Conservation (phyloP, 1,284 basidiomycete genomes). For the Pseudozyma thailandica region DNA sequence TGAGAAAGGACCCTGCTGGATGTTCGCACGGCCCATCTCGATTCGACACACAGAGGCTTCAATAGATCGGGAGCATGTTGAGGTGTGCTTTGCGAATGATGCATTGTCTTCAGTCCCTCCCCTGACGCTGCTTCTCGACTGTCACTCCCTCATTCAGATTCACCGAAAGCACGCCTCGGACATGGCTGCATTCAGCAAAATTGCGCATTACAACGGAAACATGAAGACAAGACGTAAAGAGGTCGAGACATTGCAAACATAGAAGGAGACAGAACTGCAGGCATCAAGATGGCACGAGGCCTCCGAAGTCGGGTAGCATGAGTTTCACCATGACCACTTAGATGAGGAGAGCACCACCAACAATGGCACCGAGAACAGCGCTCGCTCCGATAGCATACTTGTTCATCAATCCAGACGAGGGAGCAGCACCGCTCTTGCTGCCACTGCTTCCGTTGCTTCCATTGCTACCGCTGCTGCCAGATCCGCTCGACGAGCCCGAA, state of each 20-base stretch:
- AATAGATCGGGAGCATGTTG: too few relatives aligned
- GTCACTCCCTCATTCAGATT: too few relatives aligned
- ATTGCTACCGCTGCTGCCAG: not conserved
- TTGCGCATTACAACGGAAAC: too few relatives aligned
- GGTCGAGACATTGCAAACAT: too few relatives aligned
- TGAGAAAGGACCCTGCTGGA: not conserved
- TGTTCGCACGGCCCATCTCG: not conserved
- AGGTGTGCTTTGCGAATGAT: too few relatives aligned
- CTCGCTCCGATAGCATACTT: constrained; percentile 17
- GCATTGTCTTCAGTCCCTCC: too few relatives aligned
- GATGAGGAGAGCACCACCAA: constrained; percentile 21
- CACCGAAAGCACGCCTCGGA: too few relatives aligned
- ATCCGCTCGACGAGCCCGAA: constrained; percentile 4
- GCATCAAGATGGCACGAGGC: not conserved
- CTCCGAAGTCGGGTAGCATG: not conserved
- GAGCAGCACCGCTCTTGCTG: constrained; percentile 26
- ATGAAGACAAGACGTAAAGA: too few relatives aligned
- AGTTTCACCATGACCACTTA: not conserved
- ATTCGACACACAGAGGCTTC: too few relatives aligned
- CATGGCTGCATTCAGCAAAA: too few relatives aligned
- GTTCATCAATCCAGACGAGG: constrained; percentile 5
- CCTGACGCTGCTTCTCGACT: too few relatives aligned
- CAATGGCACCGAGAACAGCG: constrained; percentile 16
- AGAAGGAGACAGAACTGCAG: not conserved
- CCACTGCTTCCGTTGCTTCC: constrained; percentile 2